A percentile compares a stretch with the other conserved stretches of the same genome.
Evolutionary conservation across 805 yeast genomes (phyloP).

Genomic region (Torulaspora franciscae): DNA sequence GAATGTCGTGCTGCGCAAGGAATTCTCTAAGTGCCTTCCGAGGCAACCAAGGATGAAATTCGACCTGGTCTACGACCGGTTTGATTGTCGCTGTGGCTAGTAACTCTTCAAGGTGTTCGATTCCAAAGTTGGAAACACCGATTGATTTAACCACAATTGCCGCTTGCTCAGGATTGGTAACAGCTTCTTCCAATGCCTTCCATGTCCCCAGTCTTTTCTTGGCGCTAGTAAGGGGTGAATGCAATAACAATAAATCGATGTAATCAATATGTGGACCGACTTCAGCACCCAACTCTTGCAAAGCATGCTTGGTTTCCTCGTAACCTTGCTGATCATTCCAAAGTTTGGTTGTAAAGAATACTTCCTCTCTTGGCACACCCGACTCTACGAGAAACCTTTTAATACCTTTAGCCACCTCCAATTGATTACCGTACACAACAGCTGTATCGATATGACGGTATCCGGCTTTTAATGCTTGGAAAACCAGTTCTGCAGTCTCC

Average conservation of each 20-base stretch:
- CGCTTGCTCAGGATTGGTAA: slow-evolving; percentile 33
- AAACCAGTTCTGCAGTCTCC: slow-evolving; percentile 58
- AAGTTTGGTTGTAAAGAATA: slow-evolving; percentile 69
- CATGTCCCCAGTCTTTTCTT: slow-evolving; percentile 67
- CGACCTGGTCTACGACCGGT: slow-evolving; percentile 74
- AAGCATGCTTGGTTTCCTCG: slow-evolving; percentile 57
- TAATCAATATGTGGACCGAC: slow-evolving; percentile 44
- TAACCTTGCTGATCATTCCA: slow-evolving; percentile 77
- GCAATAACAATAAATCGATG: slow-evolving; percentile 22
- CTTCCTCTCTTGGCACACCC: slow-evolving; percentile 45
- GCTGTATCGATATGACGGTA: slow-evolving; percentile 76
- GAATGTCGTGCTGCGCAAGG: slow-evolving; percentile 49
- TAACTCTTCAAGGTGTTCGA: slow-evolving; percentile 48
- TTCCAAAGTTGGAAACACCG: slow-evolving; percentile 70
- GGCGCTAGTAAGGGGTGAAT: slow-evolving; percentile 28
- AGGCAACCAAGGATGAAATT: slow-evolving; percentile 79
- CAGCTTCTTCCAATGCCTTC: slow-evolving; percentile 65
- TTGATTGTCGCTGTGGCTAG: slow-evolving; percentile 46
- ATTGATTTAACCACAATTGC: slow-evolving; percentile 60
- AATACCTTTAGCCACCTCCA: slow-evolving; percentile 53
- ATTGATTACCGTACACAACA: slow-evolving; percentile 56
- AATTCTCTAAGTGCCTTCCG: slow-evolving; percentile 55
- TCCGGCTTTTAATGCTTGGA: slow-evolving; percentile 77
- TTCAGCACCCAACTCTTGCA: slow-evolving; percentile 27
- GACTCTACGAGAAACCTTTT: slow-evolving; percentile 41